phyloP scores from a whole-genome alignment of 352 stramenopile genomes.

The Phytophthora foliorum region DNA sequence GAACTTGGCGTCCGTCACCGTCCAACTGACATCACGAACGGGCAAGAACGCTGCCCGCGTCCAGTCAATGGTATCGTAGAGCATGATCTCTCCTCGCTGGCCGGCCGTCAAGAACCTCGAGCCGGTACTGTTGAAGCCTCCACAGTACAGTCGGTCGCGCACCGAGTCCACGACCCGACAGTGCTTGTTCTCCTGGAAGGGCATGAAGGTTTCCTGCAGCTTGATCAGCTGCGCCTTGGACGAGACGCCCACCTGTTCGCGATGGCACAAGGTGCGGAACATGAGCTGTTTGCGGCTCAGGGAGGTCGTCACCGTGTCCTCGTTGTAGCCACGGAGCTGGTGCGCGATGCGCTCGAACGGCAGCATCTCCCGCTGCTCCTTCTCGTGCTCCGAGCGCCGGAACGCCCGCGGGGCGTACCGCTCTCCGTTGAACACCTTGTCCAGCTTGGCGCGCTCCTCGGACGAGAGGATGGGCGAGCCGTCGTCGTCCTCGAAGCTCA shows the following conservation, averaged over 20 bases:
- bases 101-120: constrained; percentile 76
- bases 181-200: constrained; percentile 84
- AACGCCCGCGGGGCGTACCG: constrained; percentile 70
- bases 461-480: constrained; percentile 51
- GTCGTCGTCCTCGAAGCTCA: constrained; percentile 40
- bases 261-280: constrained; percentile 72
- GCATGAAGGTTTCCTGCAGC: constrained; percentile 85
- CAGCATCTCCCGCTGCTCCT: constrained; percentile 57
- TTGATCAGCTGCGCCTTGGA: constrained; percentile 73
- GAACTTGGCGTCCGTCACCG: constrained; percentile 88
- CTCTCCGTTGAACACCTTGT: constrained; percentile 77
- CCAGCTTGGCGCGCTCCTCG: constrained; percentile 60
- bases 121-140: constrained; percentile 79
- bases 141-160: constrained; percentile 81
- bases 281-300: constrained; percentile 43
- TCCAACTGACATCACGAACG: constrained; percentile 84
- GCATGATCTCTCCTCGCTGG: constrained; percentile 69
- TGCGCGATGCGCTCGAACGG: constrained; percentile 73
- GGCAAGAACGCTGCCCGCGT: constrained; percentile 55
- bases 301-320: constrained; percentile 17
- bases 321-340: constrained; percentile 67
- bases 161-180: constrained; percentile 78
- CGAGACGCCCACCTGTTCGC: constrained; percentile 72
- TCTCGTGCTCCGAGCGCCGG: constrained; percentile 66
- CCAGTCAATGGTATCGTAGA: constrained; percentile 85